Base-by-base conservation (phyloP, 2,329 filamentous ascomycete genomes). In the Colletotrichum lentis region DNA sequence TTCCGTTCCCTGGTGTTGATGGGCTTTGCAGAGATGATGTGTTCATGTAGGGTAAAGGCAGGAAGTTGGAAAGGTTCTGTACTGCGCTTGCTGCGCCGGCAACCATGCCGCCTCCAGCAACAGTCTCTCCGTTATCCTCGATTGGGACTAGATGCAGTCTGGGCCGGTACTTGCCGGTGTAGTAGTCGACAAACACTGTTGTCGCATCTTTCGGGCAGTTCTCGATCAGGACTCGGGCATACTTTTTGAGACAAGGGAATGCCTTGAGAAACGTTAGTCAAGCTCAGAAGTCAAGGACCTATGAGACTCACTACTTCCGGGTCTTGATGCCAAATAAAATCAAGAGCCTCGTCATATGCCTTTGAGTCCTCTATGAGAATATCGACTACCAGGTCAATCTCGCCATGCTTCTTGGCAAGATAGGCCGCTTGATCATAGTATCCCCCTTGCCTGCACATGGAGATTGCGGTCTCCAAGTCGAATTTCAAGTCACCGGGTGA, bases 351-450 rank as follows among this genome's bases (percentile, higher is more conserved):
- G 0, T 85, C 85, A 75, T 97, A 97, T 72, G 91, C 91, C 77
- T 96, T 96, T 0, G 95, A 94, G 74, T 99, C 95, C 76, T 99
- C 96, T 58, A 99, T 94, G 59, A 99, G 78, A 55, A 99, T 97
- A 76, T 97, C 95, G 4, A 98, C 92, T 0, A 99, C 96, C 68
- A 98, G 83, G 66, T 97, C 94, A 71, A 93, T 93, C 77, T 99
- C 96, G 6, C 93, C 91, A 75, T 99, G 94, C 77, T 97, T 95
- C 67, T 94, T 92, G 7, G 96, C 96, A 44, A 99, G 85, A 74
- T 97, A 99, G 4, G 95, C 96, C 16, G 96, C 96, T 81, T 99
- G 96, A 68, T 98, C 94, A 74, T 91, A 97, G 78, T 99, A 99
- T 0, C 96, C 95, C 12, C 95, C 96, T 80, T 99, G 96, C 35